Conservation (phyloP, 495 filamentous ascomycete genomes). For the Hypoxylon fragiforme region DNA sequence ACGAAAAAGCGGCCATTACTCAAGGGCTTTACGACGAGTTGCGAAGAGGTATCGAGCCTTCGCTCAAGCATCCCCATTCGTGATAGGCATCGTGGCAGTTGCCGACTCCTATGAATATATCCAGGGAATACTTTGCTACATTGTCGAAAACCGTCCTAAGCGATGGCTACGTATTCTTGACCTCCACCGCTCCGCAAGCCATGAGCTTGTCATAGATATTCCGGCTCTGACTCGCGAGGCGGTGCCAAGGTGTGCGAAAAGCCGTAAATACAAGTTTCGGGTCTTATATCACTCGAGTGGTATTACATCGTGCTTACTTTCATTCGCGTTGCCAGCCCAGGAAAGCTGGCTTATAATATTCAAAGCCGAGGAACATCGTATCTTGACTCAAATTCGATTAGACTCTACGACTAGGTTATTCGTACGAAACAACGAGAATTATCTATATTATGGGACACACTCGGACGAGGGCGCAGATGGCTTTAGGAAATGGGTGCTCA, state of each 20-base stretch:
- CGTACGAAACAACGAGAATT: constrained; percentile 66
- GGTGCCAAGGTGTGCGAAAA: constrained; percentile 34
- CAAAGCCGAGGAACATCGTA: constrained; percentile 47
- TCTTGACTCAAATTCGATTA: constrained; percentile 49
- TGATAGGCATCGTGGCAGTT: constrained; percentile 60
- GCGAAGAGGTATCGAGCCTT: constrained; percentile 65
- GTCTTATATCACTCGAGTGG: constrained; percentile 65
- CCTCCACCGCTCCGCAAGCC: constrained; percentile 52
- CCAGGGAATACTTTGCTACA: constrained; percentile 66
- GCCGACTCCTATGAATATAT: constrained; percentile 65
- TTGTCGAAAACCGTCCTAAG: constrained; percentile 41
- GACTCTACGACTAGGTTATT: constrained; percentile 60
- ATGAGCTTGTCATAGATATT: constrained; percentile 64
- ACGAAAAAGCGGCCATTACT: constrained; percentile 50
- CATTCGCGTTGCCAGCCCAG: constrained; percentile 40
- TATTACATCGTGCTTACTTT: constrained; percentile 62
- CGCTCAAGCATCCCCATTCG: constrained; percentile 64
- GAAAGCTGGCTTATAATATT: constrained; percentile 63
- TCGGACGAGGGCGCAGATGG: constrained; percentile 54
- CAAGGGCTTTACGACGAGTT: constrained; percentile 59
- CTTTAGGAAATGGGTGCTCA: constrained; percentile 63
- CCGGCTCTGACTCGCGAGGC: constrained; percentile 46
- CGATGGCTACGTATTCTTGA: constrained; percentile 66
- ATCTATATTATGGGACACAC: constrained; percentile 70
- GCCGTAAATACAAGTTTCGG: constrained; percentile 53